These are phyloP conservation scores for Diversispora epigaea DNA, from an alignment of 192 early-diverging fungal genomes.

Conservation along the genomic window DNA sequence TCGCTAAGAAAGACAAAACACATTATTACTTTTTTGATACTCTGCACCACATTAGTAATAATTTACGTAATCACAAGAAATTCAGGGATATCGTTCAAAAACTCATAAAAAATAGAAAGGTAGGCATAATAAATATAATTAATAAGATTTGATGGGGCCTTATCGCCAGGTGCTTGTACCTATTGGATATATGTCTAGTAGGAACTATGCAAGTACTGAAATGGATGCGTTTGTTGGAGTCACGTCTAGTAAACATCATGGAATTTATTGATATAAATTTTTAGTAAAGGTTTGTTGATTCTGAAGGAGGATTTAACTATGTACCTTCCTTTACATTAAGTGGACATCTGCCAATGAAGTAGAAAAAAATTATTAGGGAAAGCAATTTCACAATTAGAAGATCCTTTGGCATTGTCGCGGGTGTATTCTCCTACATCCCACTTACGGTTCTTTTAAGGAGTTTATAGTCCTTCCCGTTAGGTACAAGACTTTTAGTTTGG, in stretches of 20 bases:
- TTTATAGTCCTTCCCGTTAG: no score
- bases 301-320: neutral
- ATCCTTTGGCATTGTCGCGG: no score
- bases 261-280: conserved; percentile 24
- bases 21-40: no score
- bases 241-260: conserved; percentile 25
- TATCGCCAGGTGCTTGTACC: conserved; percentile 25
- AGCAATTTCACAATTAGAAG: no score
- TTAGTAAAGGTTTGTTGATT: conserved; percentile 16
- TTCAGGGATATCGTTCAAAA: conserved; percentile 13
- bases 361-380: no score
- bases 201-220: conserved; percentile 25
- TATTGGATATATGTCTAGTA: neutral
- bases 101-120: conserved; percentile 16
- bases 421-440: no score
- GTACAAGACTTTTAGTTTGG: no score
- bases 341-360: no score
- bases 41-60: no score
- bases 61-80: neutral
- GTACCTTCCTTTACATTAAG: no score
- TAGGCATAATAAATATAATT: conserved; percentile 28
- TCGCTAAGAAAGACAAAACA: no score
- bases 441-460: no score
- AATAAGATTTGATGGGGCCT: conserved; percentile 15
- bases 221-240: conserved; percentile 29